Evolutionary conservation across 352 stramenopile species (phyloP), one percentile per base, ranked within the genome.

Genomic region (Globisporangium iwayamae): DNA sequence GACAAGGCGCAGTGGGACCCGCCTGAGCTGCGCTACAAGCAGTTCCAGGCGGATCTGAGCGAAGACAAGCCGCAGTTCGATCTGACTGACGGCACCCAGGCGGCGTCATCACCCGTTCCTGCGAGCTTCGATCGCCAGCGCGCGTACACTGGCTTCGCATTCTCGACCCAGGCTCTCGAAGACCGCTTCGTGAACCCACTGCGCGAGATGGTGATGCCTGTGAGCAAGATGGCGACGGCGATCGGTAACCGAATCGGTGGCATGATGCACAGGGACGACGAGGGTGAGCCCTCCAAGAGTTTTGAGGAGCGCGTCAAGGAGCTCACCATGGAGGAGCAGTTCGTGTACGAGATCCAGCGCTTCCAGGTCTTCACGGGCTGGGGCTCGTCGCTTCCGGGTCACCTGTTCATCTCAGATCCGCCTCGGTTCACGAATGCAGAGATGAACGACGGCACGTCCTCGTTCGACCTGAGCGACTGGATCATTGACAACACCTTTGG

Each of bases 291-390:
- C 18, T 18, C 22, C 11, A 82, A 78, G 60, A 74, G 56, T 2
- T 93, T 93, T 39, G 85, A 93, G 70, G 78, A 90, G 16, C 83
- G 81, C 45, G 67, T 88, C 43, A 74, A 83, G 62, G 79, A 74
- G 14, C 63, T 82, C 16, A 66, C 81, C 3, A 75, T 93, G 20
- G 70, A 90, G 1, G 72, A 90, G 28, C 83, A 91, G 55, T 70
- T 67, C 7, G 74, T 93, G 52, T 94, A 90, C 58, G 81, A 95
- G 68, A 89, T 94, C 66, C 85, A 95, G 66, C 85, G 87, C 4
- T 93, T 75, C 75, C 85, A 95, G 69, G 81, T 95, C 18, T 95
- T 95, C 60, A 74, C 78, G 7, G 87, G 85, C 36, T 95, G 86
- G 86, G 85, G 86, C 18, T 92, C 84, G 20, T 79, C 81, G 39